A percentile compares a stretch with the other conserved stretches of the same genome.
phyloP scores from a whole-genome alignment of 805 yeast species.

The Cyberlindnera maclurae region DNA sequence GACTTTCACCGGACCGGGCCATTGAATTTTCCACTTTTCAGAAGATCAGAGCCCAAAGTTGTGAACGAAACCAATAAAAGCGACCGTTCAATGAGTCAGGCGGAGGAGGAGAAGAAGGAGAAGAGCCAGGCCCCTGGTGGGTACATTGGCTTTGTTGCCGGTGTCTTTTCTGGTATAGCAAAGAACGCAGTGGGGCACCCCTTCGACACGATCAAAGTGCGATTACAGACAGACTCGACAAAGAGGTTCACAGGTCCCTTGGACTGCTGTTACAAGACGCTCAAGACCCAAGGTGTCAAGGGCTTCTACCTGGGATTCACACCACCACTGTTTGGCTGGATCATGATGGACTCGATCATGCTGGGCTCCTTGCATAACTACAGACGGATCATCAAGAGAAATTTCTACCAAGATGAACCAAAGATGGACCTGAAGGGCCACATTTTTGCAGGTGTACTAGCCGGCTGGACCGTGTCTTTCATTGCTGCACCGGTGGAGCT shows the following conservation, averaged over 20 bases:
- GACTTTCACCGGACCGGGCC: no score
- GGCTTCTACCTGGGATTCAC: constrained; percentile 90
- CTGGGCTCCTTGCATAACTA: constrained; percentile 80
- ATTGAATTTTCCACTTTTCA: no score
- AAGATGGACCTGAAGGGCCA: constrained; percentile 72
- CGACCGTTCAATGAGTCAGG: not conserved
- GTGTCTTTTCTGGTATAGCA: constrained; percentile 79
- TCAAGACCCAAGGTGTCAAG: constrained; percentile 63
- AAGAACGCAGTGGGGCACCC: constrained; percentile 92
- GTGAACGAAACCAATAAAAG: no score
- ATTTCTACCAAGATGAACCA: constrained; percentile 49
- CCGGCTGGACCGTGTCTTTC: constrained; percentile 88
- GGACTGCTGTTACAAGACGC: constrained; percentile 71
- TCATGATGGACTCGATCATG: constrained; percentile 87
- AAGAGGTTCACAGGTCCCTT: constrained; percentile 72
- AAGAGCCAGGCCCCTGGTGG: constrained; percentile 19
- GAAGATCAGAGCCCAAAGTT: no score
- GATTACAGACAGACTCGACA: constrained; percentile 71
- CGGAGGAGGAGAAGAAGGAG: not conserved
- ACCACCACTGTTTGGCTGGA: constrained; percentile 93
- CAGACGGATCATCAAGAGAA: constrained; percentile 56
- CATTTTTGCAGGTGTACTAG: constrained; percentile 63
- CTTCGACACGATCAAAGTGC: constrained; percentile 82
- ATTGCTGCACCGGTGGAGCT: constrained; percentile 96
- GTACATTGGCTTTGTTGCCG: constrained; percentile 75